Conservation (phyloP, 768 basidiomycete species). For the Leccinum aurantiacum region DNA sequence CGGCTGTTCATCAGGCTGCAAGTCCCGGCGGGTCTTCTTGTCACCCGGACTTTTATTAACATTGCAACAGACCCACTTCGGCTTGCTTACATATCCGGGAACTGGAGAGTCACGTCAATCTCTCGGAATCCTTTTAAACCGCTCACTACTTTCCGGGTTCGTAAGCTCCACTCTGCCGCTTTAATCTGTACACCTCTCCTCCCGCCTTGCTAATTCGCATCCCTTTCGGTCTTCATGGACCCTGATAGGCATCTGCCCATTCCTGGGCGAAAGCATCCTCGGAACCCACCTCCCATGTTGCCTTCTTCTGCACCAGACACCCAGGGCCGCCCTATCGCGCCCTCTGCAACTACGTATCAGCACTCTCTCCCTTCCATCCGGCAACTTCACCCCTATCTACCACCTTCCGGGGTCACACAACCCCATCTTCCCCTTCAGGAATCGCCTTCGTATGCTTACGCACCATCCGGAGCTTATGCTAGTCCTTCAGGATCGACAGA, state of each 20-base stretch:
- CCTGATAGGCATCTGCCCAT: slow-evolving; percentile 37
- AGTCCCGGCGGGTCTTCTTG: slow-evolving; percentile 29
- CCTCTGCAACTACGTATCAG: slow-evolving; percentile 24
- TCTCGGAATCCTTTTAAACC: slow-evolving; percentile 25
- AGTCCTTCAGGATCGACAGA: slow-evolving; percentile 30
- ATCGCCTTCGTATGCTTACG: slow-evolving; percentile 29
- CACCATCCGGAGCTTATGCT: slow-evolving; percentile 23
- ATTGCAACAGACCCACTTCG: slow-evolving; percentile 30
- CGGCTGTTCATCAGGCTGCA: slow-evolving; percentile 22
- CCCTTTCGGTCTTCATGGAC: slow-evolving; percentile 32
- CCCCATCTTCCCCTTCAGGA: slow-evolving; percentile 29
- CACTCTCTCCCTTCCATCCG: slow-evolving; percentile 62
- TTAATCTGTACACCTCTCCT: slow-evolving; percentile 15
- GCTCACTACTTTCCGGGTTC: slow-evolving; percentile 23
- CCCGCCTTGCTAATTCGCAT: slow-evolving; percentile 18
- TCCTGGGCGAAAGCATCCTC: slow-evolving; percentile 33
- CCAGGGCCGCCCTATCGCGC: slow-evolving; percentile 28
- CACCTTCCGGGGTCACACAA: slow-evolving; percentile 43
- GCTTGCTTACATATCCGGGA: slow-evolving; percentile 30
- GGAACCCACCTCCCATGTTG: slow-evolving; percentile 28
- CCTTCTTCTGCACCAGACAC: slow-evolving; percentile 27
- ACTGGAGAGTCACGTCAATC: slow-evolving; percentile 27
- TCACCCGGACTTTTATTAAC: slow-evolving; percentile 31
- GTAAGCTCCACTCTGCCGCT: slow-evolving; percentile 23
- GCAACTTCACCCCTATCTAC: slow-evolving; percentile 64